These are phyloP conservation scores for Phtheirospermum japonicum DNA, from an alignment of 257 asterid genomes.

Conservation along the genomic window DNA sequence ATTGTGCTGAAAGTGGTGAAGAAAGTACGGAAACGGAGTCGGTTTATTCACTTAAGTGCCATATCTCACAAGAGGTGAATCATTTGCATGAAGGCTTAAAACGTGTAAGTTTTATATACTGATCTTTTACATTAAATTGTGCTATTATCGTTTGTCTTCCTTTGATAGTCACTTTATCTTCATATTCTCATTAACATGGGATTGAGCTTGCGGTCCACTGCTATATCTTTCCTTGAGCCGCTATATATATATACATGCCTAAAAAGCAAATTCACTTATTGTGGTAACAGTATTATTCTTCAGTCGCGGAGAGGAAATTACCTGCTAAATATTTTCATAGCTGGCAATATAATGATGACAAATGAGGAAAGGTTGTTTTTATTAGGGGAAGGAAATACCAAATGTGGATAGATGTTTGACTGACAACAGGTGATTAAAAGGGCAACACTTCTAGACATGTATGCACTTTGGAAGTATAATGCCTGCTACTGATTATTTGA, in stretches of 20 bases:
- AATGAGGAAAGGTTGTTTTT: not conserved
- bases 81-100: slow-evolving; percentile 95
- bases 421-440: slow-evolving; percentile 1
- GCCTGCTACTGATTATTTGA: not conserved
- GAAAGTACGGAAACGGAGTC: slow-evolving; percentile 90
- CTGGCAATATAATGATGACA: not conserved
- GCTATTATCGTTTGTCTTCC: slow-evolving; percentile 16
- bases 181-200: slow-evolving; percentile 13
- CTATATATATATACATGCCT: not conserved
- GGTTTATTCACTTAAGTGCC: slow-evolving; percentile 93
- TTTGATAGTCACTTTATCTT: slow-evolving; percentile 19
- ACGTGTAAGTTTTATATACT: slow-evolving; percentile 58
- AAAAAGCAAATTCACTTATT: not conserved
- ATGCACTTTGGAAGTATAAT: slow-evolving; percentile 3
- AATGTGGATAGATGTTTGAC: not conserved
- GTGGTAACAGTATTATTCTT: not conserved
- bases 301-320: not conserved
- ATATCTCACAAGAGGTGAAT: slow-evolving; percentile 97
- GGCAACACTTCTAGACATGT: not conserved
- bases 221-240: slow-evolving; percentile 13
- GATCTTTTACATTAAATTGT: slow-evolving; percentile 9
- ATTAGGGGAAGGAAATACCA: not conserved
- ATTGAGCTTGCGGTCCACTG: slow-evolving; percentile 15
- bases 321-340: slow-evolving; percentile 7
- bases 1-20: slow-evolving; percentile 98